Base-by-base conservation (phyloP, 2,329 filamentous ascomycete species). In the Colletotrichum theobromicola region DNA sequence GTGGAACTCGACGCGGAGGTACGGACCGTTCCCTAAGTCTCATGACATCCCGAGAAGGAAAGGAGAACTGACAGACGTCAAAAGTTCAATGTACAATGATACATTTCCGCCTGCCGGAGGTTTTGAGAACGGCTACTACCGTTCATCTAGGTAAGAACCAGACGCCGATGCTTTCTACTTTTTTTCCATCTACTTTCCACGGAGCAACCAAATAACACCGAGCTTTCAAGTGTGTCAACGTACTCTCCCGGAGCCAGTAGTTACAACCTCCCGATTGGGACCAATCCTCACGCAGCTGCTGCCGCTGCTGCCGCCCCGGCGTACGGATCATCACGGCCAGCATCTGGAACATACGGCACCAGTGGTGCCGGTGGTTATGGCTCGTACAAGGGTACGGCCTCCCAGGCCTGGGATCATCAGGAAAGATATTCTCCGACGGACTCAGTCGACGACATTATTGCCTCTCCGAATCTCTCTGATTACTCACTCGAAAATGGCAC, bases 391-490 rank as follows among this genome's bases (percentile, higher is more conserved):
- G 82, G 82, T 77, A 80, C 83, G 42, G 83, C 80, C 73, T 82
- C 86, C 34, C 85, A 87, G 63, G 79, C 82, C n/a, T 89, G 88
- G 86, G 88, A 89, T 9, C 81, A 82, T 55, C 86, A 85, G 75
- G 87, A 84, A 64, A 84, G 87, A 77, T 90, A 89, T 80, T 92
- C 90, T 12, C 89, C 89, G 8, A 87, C 88, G 55, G 89, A 90
- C 78, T 91, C 89, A 28, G 85, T 91, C 76, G 90, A 92, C 80
- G 90, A 91, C 78, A 87, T 90, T 76, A 85, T 90, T 79, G 85
- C 87, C 50, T 92, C 91, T 21, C 88, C 90, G 32, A 90, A 88
- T 80, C 80, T 91, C 9, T 91, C 90, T n/a, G 91, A 93, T 77
- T 90, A 90, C 79, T 88, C 88, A 7, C 81, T 90, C 77, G 91